phyloP scores from a whole-genome alignment of 176 grass and related monocot genomes.

The Themeda triandra region DNA sequence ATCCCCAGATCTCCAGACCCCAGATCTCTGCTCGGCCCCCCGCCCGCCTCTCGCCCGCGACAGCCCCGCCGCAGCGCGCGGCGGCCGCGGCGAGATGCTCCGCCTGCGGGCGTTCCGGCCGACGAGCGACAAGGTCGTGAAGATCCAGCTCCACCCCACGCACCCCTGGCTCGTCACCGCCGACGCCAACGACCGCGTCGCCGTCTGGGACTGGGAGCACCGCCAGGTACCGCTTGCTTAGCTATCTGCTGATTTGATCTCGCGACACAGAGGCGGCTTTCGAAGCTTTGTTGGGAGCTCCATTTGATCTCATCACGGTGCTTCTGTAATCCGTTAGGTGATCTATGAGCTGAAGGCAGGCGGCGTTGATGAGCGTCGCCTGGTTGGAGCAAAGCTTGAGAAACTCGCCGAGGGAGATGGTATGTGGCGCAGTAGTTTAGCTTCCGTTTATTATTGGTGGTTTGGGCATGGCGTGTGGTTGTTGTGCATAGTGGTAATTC shows the following conservation, averaged over 20 bases:
- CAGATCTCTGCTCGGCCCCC: constrained; percentile 30
- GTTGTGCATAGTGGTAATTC: background rate
- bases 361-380: constrained; percentile 82
- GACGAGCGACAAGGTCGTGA: constrained; percentile 85
- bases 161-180: constrained; percentile 97
- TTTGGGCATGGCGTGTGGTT: background rate
- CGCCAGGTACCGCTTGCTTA: constrained; percentile 61
- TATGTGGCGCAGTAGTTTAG: constrained; percentile 28
- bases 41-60: background rate
- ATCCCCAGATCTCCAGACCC: constrained; percentile 44
- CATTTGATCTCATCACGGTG: constrained; percentile 15
- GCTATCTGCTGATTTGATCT: constrained; percentile 10
- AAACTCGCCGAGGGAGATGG: constrained; percentile 97
- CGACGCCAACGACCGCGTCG: constrained; percentile 87
- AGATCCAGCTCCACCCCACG: constrained; percentile 99
- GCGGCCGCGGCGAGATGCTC: constrained; percentile 65
- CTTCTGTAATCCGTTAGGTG: constrained; percentile 43
- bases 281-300: constrained; percentile 1
- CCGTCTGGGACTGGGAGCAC: constrained; percentile 98
- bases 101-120: constrained; percentile 95
- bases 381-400: constrained; percentile 92
- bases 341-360: constrained; percentile 99
- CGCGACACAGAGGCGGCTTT: background rate
- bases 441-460: constrained; percentile 18
- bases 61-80: constrained; percentile 13